phyloP scores from a whole-genome alignment of 2,329 filamentous ascomycete species.

The Pseudogymnoascus sp. region DNA sequence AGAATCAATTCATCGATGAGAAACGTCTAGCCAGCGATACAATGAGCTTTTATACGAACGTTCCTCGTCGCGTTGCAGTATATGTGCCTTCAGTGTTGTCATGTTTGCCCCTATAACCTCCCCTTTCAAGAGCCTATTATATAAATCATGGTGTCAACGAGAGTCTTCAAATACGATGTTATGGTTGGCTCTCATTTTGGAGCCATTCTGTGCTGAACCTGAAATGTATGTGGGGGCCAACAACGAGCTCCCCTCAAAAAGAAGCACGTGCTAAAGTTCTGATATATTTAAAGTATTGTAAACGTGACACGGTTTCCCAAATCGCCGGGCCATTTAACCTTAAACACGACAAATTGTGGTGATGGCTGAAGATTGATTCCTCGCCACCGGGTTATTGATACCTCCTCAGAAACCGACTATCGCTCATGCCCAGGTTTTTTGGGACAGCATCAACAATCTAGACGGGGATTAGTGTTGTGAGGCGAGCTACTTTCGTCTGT shows the following conservation, averaged over 20 bases:
- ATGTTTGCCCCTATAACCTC: neutral
- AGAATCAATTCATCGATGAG: constrained; percentile 2
- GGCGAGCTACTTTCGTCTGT: neutral
- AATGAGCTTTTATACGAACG: neutral
- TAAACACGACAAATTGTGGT: neutral
- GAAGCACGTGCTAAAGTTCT: constrained; percentile 3
- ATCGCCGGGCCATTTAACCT: neutral
- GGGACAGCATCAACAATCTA: neutral
- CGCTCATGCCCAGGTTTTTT: neutral
- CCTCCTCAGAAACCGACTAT: neutral
- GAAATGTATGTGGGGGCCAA: neutral
- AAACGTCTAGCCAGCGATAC: constrained; percentile 3
- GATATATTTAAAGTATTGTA: neutral
- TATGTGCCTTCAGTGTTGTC: neutral
- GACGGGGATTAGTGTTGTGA: constrained; percentile 2
- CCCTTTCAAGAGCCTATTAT: neutral
- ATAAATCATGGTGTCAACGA: neutral
- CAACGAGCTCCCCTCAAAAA: neutral
- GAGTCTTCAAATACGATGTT: neutral
- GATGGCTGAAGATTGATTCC: neutral
- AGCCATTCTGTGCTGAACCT: neutral
- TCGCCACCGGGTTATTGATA: neutral
- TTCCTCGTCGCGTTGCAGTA: neutral
- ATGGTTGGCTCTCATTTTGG: neutral
- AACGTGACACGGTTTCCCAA: constrained; percentile 4